Evolutionary conservation across 1,284 basidiomycete genomes (phyloP).

Genomic region (Crocinoboletus sp.): DNA sequence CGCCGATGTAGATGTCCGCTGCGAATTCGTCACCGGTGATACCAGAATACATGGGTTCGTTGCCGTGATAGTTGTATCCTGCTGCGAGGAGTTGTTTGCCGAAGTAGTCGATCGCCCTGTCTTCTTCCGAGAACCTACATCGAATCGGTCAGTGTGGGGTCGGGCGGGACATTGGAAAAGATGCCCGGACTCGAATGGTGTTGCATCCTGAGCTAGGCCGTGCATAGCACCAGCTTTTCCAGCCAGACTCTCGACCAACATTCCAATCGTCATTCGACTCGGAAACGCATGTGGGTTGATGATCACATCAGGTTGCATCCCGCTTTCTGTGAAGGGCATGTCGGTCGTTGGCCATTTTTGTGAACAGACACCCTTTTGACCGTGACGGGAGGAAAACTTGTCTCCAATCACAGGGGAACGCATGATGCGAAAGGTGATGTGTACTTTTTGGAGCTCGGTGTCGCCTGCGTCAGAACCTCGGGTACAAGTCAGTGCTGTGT

Average conservation of each 20-base stretch:
- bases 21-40: conserved; percentile 98
- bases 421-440: conserved; percentile 91
- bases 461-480: conserved; percentile 84
- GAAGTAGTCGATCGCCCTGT: conserved; percentile 96
- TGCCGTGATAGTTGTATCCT: conserved; percentile 99
- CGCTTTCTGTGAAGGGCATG: conserved; percentile 99
- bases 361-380: conserved; percentile 99
- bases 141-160: conserved; percentile 9
- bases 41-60: conserved; percentile 99
- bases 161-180: not conserved
- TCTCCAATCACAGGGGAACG: conserved; percentile 98
- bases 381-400: conserved; percentile 98
- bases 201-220: conserved; percentile 96
- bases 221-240: conserved; percentile 99
- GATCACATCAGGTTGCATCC: conserved; percentile 99
- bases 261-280: conserved; percentile 99
- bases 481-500: conserved; percentile 5
- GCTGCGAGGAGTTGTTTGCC: conserved; percentile 92
- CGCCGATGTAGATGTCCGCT: conserved; percentile 97
- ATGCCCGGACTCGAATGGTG: conserved; percentile 83
- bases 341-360: conserved; percentile 98
- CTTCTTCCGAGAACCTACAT: conserved; percentile 87
- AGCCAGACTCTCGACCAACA: conserved; percentile 99
- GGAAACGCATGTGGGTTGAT: conserved; percentile 99
- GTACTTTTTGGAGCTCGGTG: conserved; percentile 87